These are phyloP conservation scores for Saccharomycopsis sp. DNA, from an alignment of 805 yeast genomes.

Conservation along the genomic window DNA sequence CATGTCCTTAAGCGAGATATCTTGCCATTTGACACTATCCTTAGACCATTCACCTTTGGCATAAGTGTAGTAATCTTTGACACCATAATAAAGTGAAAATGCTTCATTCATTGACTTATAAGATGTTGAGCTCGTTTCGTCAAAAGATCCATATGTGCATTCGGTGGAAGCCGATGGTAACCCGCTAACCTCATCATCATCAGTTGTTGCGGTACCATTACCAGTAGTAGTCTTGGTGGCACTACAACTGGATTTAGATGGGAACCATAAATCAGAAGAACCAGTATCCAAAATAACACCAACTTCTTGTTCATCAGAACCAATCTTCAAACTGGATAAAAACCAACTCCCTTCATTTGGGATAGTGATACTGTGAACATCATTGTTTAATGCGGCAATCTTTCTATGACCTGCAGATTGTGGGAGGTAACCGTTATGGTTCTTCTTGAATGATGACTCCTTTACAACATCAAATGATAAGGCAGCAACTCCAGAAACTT, in stretches of 20 bases:
- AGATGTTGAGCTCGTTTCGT: constrained; percentile 4
- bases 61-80: constrained; percentile 29
- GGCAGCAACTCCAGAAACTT: constrained; percentile 5
- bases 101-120: constrained; percentile 2
- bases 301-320: constrained; percentile 24
- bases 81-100: constrained; percentile 15
- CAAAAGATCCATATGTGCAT: constrained; percentile 16
- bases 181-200: neutral
- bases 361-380: constrained; percentile 12
- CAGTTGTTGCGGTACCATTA: constrained; percentile 1
- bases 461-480: constrained; percentile 12
- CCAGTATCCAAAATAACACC: constrained; percentile 29
- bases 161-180: constrained; percentile 13
- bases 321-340: constrained; percentile 22
- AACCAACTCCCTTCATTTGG: constrained; percentile 16
- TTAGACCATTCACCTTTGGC: constrained; percentile 42
- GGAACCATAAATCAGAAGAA: constrained; percentile 22
- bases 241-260: constrained; percentile 16
- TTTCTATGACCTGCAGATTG: constrained; percentile 8
- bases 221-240: constrained; percentile 2
- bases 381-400: neutral
- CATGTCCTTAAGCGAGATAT: constrained; percentile 11
- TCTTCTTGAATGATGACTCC: constrained; percentile 2
- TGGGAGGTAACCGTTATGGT: constrained; percentile 4
- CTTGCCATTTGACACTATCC: constrained; percentile 17